Base-by-base conservation (phyloP, 345 rosid species). In the Rhizophora mangle region DNA sequence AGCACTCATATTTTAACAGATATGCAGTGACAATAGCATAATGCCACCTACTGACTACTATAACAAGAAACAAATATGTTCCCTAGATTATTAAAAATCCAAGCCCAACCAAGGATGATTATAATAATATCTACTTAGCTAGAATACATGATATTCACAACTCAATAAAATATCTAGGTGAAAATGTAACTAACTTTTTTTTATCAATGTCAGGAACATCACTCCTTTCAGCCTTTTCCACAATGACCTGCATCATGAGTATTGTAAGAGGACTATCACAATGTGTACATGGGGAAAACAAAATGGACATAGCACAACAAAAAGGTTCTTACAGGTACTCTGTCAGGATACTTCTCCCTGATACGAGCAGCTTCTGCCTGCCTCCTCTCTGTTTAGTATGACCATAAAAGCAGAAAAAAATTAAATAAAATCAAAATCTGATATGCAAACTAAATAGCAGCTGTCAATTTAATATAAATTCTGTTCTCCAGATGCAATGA, bases 191-290 rank as follows among this genome's bases (percentile, higher is more conserved):
- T 84, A 68, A 95, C 99, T 95, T 95, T 75, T 92, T 92, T 83
- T 95, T 95, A 76, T 92, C 97, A 76, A 95, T 95, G 55, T 95
- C 96, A 68, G 99, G 97, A 62, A 92, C 86, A 79, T 95, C 96
- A 73, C 88, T 85, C 74, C 84, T 89, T 64, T 85, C 96, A 49
- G 96, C 96, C 82, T 76, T 95, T 73, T 95, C 99, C 63, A 95
- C 96, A 65, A 95, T 95, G 60, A 95, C 92, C 99, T 95, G 85
- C 65, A 80, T 16, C 26, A 51, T n/a, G 39, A n/a, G 66, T 73
- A 55, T 11, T 9, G 55, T 73, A 4, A 62, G 51, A 67, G 62
- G 27, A 60, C n/a, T 59, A 4, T 8, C 15, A 24, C 6, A 59
- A 37, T 29, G 5, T 34, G 29, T 37, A 62, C 49, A 51, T 37